These are phyloP conservation scores for Penicillium tannophilum DNA, from an alignment of 495 filamentous ascomycete species.

Conservation along the genomic window DNA sequence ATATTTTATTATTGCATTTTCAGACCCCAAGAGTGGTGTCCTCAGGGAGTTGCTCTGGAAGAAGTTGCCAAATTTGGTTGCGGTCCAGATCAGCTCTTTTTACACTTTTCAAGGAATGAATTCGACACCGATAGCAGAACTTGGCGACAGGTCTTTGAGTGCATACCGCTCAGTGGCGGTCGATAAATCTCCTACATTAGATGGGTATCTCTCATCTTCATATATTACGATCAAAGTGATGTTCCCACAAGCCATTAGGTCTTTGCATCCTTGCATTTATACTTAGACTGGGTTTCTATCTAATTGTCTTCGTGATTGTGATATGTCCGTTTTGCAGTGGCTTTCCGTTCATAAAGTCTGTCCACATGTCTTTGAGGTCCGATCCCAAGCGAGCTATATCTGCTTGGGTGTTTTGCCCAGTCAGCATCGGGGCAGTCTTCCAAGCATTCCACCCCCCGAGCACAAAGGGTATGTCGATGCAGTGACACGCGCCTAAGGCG, in stretches of 20 bases:
- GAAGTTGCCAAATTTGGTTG: conserved; percentile 22
- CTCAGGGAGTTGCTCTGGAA: conserved; percentile 17
- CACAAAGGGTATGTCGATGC: neutral
- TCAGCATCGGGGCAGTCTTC: neutral
- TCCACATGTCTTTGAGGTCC: neutral
- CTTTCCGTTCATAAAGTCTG: neutral
- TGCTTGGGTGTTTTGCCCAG: neutral
- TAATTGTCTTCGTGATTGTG: neutral
- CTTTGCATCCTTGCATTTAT: too few species aligned
- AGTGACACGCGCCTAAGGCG: neutral
- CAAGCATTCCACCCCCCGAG: neutral
- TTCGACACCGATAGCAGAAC: conserved; percentile 15
- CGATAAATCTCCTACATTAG: too few species aligned
- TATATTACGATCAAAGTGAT: too few species aligned
- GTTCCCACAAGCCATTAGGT: too few species aligned
- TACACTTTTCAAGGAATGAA: conserved; percentile 26
- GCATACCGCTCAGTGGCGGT: conserved; percentile 17
- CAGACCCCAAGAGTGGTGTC: conserved; percentile 23
- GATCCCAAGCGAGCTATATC: neutral
- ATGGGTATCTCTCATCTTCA: too few species aligned
- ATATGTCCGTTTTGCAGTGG: neutral
- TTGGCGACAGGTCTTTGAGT: conserved; percentile 24
- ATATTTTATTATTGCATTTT: conserved; percentile 29
- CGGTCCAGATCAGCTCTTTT: conserved; percentile 20
- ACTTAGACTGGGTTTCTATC: neutral